These are phyloP conservation scores for Phytophthora cryptogea DNA, from an alignment of 352 stramenopile genomes.

Conservation along the genomic window DNA sequence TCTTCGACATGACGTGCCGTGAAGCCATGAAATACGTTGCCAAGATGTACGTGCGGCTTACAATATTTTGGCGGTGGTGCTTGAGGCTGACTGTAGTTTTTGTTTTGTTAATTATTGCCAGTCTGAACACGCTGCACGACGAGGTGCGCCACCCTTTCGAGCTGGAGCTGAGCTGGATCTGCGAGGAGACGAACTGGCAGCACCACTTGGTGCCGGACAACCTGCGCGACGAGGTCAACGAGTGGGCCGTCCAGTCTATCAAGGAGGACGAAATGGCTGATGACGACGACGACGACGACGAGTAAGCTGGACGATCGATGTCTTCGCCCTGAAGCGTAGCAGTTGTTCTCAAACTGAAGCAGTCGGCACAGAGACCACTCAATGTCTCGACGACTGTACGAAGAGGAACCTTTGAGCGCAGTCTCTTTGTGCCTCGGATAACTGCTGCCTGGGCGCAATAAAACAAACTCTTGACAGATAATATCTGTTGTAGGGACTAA, in stretches of 20 bases:
- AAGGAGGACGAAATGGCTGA: slow-evolving; percentile 90
- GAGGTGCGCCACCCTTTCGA: slow-evolving; percentile 98
- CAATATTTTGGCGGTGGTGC: background rate
- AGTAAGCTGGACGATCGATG: slow-evolving; percentile 30
- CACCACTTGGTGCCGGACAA: slow-evolving; percentile 93
- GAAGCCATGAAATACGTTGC: slow-evolving; percentile 98
- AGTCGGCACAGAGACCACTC: background rate
- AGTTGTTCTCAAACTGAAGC: slow-evolving; percentile 1
- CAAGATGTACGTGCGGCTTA: slow-evolving; percentile 90
- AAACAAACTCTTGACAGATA: slow-evolving; percentile 29
- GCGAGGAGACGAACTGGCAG: slow-evolving; percentile 95
- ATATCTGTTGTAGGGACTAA: background rate
- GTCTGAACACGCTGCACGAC: slow-evolving; percentile 96
- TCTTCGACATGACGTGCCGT: slow-evolving; percentile 93
- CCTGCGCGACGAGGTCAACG: slow-evolving; percentile 84
- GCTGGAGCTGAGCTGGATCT: slow-evolving; percentile 98
- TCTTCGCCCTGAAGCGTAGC: slow-evolving; percentile 12
- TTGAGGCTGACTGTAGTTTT: slow-evolving; percentile 1
- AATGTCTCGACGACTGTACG: background rate
- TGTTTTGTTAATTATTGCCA: slow-evolving; percentile 27
- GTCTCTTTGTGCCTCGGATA: slow-evolving; percentile 5
- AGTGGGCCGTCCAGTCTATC: slow-evolving; percentile 85
- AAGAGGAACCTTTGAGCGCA: slow-evolving; percentile 5
- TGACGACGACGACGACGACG: slow-evolving; percentile 84
- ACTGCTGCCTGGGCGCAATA: slow-evolving; percentile 33